Percentiles rank a stretch among this genome's conserved stretches.
These are phyloP conservation scores for Ammopiptanthus mongolicus DNA, from an alignment of 306 rosid species.

Conservation along the genomic window DNA sequence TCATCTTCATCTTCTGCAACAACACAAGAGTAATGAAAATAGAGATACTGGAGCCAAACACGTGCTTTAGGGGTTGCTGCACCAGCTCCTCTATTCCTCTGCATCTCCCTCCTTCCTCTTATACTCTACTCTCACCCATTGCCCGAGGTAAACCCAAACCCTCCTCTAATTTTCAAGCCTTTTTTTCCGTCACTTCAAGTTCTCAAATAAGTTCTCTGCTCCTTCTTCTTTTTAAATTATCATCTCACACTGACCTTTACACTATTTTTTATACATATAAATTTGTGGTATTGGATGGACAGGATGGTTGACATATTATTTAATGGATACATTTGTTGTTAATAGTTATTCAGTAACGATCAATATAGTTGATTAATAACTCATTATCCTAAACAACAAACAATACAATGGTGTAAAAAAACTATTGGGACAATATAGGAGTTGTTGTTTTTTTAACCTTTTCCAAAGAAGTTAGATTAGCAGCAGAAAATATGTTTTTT, in stretches of 20 bases:
- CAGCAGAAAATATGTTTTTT: neutral
- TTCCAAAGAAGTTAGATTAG: neutral
- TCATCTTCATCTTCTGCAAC: neutral
- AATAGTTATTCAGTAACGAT: too few species aligned
- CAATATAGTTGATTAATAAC: too few species aligned
- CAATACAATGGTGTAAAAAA: too few species aligned
- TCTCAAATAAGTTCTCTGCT: neutral
- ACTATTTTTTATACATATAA: too few species aligned
- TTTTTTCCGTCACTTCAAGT: neutral
- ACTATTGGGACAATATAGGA: too few species aligned
- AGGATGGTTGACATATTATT: too few species aligned
- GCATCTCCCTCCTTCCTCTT: slow-evolving; percentile 76
- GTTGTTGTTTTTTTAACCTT: neutral
- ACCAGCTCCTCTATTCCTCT: slow-evolving; percentile 67
- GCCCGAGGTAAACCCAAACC: slow-evolving; percentile 56
- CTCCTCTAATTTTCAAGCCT: neutral
- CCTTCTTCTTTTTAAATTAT: too few species aligned
- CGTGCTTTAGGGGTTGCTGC: slow-evolving; percentile 90
- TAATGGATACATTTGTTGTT: too few species aligned
- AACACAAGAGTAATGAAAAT: slow-evolving; percentile 35
- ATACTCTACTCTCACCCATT: slow-evolving; percentile 60
- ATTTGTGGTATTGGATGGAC: too few species aligned
- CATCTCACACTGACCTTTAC: too few species aligned
- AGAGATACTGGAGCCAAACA: slow-evolving; percentile 69
- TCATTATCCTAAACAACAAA: too few species aligned